Conservation (phyloP, 257 asterid species). For the Sherardia arvensis region DNA sequence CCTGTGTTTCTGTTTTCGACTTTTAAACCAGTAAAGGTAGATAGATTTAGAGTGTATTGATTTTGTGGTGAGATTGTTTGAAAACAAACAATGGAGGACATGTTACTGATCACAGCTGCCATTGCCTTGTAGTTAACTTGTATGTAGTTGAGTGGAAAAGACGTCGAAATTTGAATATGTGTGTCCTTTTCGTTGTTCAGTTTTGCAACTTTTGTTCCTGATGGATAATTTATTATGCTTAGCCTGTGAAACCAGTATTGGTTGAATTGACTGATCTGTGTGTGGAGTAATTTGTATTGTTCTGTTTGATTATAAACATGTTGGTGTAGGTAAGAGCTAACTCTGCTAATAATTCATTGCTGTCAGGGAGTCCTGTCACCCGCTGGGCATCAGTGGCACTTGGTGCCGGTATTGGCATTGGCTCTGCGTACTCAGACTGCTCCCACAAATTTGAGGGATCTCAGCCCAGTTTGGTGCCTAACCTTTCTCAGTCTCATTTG, state of each 20-base stretch:
- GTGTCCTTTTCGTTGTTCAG: neutral
- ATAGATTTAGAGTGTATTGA: no score
- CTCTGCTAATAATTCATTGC: neutral
- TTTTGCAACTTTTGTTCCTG: neutral
- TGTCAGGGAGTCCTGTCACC: conserved; percentile 76
- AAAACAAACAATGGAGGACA: no score
- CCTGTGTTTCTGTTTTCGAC: neutral
- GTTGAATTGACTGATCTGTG: neutral
- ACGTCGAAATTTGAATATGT: neutral
- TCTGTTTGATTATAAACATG: neutral
- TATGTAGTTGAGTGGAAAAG: neutral
- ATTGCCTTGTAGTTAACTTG: no score
- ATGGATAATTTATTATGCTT: neutral
- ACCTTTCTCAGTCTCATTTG: conserved; percentile 23
- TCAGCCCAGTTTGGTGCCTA: conserved; percentile 32
- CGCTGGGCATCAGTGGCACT: conserved; percentile 89
- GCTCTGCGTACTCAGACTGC: conserved; percentile 86
- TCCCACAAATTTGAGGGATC: conserved; percentile 47
- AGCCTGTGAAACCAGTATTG: neutral
- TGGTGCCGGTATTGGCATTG: conserved; percentile 83
- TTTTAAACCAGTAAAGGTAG: no score
- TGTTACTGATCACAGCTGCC: no score
- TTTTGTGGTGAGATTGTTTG: no score
- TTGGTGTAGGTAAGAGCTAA: neutral
- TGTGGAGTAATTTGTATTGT: neutral